Base-by-base conservation (phyloP, 2,329 filamentous ascomycete species). In the Laburnicola sp. region DNA sequence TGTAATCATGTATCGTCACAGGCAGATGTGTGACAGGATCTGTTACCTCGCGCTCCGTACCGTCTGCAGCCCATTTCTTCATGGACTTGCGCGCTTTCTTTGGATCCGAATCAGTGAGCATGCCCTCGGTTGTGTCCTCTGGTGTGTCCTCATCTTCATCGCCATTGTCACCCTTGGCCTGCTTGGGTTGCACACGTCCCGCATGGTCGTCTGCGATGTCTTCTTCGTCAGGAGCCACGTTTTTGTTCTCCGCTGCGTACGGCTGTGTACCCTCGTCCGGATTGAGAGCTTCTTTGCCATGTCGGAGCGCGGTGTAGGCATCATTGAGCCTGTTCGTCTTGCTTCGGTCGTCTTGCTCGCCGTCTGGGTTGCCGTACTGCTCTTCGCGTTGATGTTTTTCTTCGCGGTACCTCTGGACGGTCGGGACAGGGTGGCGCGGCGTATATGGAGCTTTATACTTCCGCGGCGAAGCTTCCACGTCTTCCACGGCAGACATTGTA, bases 11-110 rank as follows among this genome's bases (percentile, higher is more conserved):
- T 31, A 89, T 86, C 31, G 74, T 76, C 41, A 89, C 79, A 1
- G 86, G 86, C 2, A 89, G 76, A 70, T 89, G 87, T 1, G 87
- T 90, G 34, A 89, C 80, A 0, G 86, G 86, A 62, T 90, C 87
- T 1, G 86, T 89, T 40, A 89, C 86, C 64, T 87, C 79, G 52
- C 80, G 75, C 51, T 79, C 77, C 25, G 78, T 76, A 27, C 76
- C 72, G 50, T 79, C 76, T 27, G 76, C 72, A 39, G 69, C 74
- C 51, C 71, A 72, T 51, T 80, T 76, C 63, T 80, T 79, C 74
- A 80, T 76, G 9, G 67, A 59, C 64, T 81, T 80, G 34, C 79
- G 68, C 52, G 75, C 74, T 53, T 77, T 69, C 59, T 76, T 78
- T 1, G 78, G 75, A 49, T 80, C 71, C 45, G 58, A 54, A 6